phyloP scores from a whole-genome alignment of 2,329 filamentous ascomycete genomes.

The Verticillium nubilum region DNA sequence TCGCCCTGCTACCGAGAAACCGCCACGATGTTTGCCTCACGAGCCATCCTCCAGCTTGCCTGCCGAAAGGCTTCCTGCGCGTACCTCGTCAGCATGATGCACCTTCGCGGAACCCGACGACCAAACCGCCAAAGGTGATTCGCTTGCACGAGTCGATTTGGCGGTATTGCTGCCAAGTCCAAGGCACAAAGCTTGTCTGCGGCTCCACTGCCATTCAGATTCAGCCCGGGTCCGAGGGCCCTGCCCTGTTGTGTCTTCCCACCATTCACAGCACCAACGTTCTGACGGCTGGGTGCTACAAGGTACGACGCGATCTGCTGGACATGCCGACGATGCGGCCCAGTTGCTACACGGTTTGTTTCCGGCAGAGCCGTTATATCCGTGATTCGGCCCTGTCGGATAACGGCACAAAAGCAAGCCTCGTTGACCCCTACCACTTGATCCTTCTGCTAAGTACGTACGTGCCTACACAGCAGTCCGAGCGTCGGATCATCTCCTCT shows the following conservation, averaged over 20 bases:
- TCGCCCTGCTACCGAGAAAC: background rate
- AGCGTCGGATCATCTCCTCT: background rate
- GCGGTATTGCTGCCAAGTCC: background rate
- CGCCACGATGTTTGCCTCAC: background rate
- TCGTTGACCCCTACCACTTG: background rate
- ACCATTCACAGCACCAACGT: background rate
- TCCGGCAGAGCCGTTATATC: background rate
- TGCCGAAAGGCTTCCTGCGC: background rate
- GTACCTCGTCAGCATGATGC: background rate
- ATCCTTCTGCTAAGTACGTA: too few species aligned
- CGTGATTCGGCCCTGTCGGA: background rate
- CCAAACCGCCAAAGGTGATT: background rate
- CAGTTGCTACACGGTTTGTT: background rate
- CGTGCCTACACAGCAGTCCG: background rate
- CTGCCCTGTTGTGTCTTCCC: background rate
- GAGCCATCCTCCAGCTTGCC: background rate
- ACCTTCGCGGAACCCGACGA: background rate
- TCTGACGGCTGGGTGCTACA: background rate
- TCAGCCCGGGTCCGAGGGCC: background rate
- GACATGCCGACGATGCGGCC: background rate
- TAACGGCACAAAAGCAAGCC: background rate
- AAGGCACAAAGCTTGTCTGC: background rate
- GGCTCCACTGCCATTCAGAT: background rate
- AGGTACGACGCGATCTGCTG: background rate
- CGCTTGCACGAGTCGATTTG: background rate